Evolutionary conservation across 1,284 basidiomycete species (phyloP).

Genomic region (Cryptococcus floricola): DNA sequence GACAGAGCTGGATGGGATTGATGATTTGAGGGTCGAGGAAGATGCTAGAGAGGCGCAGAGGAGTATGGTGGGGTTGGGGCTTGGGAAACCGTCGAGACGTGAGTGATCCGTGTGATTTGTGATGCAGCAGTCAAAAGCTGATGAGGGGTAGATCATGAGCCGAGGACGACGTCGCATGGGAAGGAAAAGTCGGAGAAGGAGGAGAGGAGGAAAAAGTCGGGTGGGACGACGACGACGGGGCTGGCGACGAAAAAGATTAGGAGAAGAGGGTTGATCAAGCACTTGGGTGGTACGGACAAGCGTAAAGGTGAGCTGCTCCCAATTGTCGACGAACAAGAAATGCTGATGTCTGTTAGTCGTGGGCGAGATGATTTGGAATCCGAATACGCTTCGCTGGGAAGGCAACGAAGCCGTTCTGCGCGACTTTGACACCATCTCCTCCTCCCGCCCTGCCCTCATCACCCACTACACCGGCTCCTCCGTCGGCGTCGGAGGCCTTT

Average conservation of each 20-base stretch:
- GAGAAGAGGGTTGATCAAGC: conserved; percentile 75
- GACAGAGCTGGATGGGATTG: conserved; percentile 84
- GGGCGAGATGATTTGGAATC: conserved; percentile 97
- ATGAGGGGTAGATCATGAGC: conserved; percentile 32
- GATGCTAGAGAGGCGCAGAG: conserved; percentile 46
- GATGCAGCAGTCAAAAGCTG: too few relatives aligned
- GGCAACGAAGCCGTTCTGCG: conserved; percentile 86
- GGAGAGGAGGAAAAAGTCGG: conserved; percentile 30
- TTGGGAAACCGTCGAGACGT: neutral
- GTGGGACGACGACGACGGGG: neutral
- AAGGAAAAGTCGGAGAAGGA: conserved; percentile 11
- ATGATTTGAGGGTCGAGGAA: conserved; percentile 80
- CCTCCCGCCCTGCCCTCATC: conserved; percentile 88
- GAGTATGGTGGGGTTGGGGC: conserved; percentile 24
- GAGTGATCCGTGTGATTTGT: too few relatives aligned
- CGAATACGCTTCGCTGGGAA: conserved; percentile 82
- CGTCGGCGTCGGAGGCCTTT: conserved; percentile 49
- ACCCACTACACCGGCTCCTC: conserved; percentile 80
- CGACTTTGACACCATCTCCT: conserved; percentile 75
- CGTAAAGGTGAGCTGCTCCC: conserved; percentile 64
- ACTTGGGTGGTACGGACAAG: conserved; percentile 65
- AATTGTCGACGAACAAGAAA: neutral
- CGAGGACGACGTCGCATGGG: conserved; percentile 3
- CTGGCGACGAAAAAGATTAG: conserved; percentile 49
- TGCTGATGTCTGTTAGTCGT: conserved; percentile 57